Evolutionary conservation across 2,329 filamentous ascomycete species (phyloP), one percentile per base, ranked within the genome.

Genomic region (Phialocephala sp.): DNA sequence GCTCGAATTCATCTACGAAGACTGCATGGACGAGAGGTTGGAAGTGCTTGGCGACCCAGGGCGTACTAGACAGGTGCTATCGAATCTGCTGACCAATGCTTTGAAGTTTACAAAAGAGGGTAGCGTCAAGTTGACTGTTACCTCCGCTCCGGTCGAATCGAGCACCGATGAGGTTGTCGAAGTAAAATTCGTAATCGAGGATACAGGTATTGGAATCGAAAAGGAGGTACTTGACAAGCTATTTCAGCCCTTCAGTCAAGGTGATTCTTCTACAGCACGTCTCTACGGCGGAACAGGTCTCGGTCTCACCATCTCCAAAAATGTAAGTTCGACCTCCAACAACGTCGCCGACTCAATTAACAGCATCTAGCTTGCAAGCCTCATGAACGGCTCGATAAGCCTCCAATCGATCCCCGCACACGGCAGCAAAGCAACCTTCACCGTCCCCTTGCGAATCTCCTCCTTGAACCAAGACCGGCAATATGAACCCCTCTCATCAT

Each of bases 221-320:
- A 82, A 87, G 2, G 84, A 88, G 62, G 90, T 92, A 73, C 91
- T 89, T 78, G 88, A 90, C 59, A 84, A 87, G 58, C 82, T 94
- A 0, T 94, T 94, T 77, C 86, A 91, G 69, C 86, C 90, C n/a
- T 94, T 94, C 75, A 89, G 90, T 9, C 91, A 94, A 77, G 91
- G 90, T 0, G 91, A 89, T 39, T 88, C 90, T 1, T 87, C 88
- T 43, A 93, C 91, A 0, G 91, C 94, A 70, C 87, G 92, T 20
- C 87, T 92, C 66, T 94, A 94, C 69, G 91, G 91, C 18, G 91
- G 91, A 0, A 91, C 88, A 0, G 91, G 91, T 0, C 82, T 94
- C 0, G 91, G 91, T 0, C 80, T 94, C 0, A 94, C 93, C 76
- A 93, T 94, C 69, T 91, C 88, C 4, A 70, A 66, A 59, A 72